These are phyloP conservation scores for Vachellia collinsii DNA, from an alignment of 306 rosid species.

Conservation along the genomic window DNA sequence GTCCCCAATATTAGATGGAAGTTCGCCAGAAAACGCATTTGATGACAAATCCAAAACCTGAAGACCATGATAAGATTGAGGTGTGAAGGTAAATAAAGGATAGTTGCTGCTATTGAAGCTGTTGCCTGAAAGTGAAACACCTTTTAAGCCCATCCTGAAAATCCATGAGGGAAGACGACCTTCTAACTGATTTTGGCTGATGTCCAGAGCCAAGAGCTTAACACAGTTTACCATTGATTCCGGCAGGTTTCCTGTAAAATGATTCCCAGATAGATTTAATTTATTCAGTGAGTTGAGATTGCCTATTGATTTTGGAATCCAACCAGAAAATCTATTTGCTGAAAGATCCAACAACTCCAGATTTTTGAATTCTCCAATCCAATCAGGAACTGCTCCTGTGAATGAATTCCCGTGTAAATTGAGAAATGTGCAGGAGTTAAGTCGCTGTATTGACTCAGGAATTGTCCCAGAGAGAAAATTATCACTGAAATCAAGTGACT, in stretches of 20 bases:
- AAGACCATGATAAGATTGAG: slow-evolving; percentile 56
- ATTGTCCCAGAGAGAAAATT: slow-evolving; percentile 67
- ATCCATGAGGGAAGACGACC: slow-evolving; percentile 79
- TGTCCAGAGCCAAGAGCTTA: slow-evolving; percentile 63
- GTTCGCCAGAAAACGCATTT: slow-evolving; percentile 62
- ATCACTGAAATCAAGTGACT: slow-evolving; percentile 69
- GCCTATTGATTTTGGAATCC: slow-evolving; percentile 77
- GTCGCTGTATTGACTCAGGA: slow-evolving; percentile 76
- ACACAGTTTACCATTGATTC: slow-evolving; percentile 62
- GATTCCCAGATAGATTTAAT: slow-evolving; percentile 72
- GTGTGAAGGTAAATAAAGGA: slow-evolving; percentile 42
- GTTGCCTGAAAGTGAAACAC: slow-evolving; percentile 43
- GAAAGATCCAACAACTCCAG: slow-evolving; percentile 75
- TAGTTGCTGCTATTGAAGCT: slow-evolving; percentile 24
- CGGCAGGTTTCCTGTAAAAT: slow-evolving; percentile 71
- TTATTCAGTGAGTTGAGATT: slow-evolving; percentile 57
- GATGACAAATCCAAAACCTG: slow-evolving; percentile 83
- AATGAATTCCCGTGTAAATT: slow-evolving; percentile 71
- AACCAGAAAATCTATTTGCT: slow-evolving; percentile 68
- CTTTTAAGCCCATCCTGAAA: slow-evolving; percentile 50
- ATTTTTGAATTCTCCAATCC: slow-evolving; percentile 82
- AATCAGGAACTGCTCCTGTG: slow-evolving; percentile 65
- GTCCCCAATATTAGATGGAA: slow-evolving; percentile 61
- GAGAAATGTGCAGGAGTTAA: slow-evolving; percentile 63
- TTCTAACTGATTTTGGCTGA: slow-evolving; percentile 68